A percentile compares a stretch with the other conserved stretches of the same genome.
Evolutionary conservation across 345 rosid genomes (phyloP).

Genomic region (Gossypium rotundifolium): DNA sequence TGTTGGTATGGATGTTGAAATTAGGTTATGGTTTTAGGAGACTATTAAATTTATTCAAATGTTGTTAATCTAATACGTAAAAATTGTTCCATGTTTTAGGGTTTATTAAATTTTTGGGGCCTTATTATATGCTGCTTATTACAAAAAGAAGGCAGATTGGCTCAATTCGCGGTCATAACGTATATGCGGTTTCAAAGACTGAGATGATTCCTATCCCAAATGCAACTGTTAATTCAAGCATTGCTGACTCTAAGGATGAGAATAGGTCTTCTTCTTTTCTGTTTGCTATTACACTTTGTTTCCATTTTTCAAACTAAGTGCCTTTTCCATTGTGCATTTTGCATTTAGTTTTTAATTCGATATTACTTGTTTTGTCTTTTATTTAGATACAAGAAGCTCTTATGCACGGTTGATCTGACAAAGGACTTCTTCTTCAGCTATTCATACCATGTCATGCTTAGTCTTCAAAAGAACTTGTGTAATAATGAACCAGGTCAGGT

Average conservation of each 20-base stretch:
- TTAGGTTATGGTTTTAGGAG: background rate
- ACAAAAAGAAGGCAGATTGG: slow-evolving; percentile 89
- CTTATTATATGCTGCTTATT: slow-evolving; percentile 91
- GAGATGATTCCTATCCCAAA: slow-evolving; percentile 75
- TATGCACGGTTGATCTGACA: slow-evolving; percentile 83
- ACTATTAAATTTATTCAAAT: background rate
- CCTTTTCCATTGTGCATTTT: background rate
- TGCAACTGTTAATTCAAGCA: slow-evolving; percentile 40
- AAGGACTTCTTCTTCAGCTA: slow-evolving; percentile 99
- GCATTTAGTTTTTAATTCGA: slow-evolving; percentile 3
- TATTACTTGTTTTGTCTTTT: slow-evolving; percentile 19
- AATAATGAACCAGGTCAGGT: slow-evolving; percentile 56
- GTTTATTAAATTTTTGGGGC: slow-evolving; percentile 88
- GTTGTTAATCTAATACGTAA: background rate
- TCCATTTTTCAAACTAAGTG: background rate
- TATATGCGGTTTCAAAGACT: slow-evolving; percentile 74
- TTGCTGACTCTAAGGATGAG: slow-evolving; percentile 56
- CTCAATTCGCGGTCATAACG: slow-evolving; percentile 74
- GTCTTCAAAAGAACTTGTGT: slow-evolving; percentile 85
- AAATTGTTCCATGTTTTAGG: slow-evolving; percentile 39
- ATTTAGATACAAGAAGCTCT: slow-evolving; percentile 94
- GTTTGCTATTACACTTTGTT: slow-evolving; percentile 2
- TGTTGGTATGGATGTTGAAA: slow-evolving; percentile 52
- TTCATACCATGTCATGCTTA: slow-evolving; percentile 87
- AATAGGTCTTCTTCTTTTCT: slow-evolving; percentile 53